Evolutionary conservation across 768 basidiomycete species (phyloP), one percentile per base, ranked within the genome.

Genomic region (Russula ochroleuca): DNA sequence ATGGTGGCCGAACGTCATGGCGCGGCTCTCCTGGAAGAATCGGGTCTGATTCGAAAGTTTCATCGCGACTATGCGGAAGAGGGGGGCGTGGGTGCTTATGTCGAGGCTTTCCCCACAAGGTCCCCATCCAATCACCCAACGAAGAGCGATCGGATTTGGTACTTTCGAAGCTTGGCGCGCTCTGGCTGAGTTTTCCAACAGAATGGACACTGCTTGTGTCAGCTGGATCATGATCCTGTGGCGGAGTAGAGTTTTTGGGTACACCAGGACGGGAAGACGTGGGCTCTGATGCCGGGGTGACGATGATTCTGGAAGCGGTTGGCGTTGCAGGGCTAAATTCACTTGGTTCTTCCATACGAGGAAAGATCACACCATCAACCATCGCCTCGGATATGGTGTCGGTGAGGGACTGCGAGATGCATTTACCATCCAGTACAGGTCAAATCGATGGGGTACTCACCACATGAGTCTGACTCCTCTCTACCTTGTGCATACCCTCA

Each of bases 91-190:
- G 63, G 19, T 67, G 65, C 61, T 72, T 77, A 40, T 71, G 51
- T 67, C 74, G 82, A 38, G 82, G 79, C 71, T 85, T 85, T 19
- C 75, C 78, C 80, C 88, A 86, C 85, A 83, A 88, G 0, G 82
- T 84, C 0, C 89, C 88, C 80, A 91, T 83, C 90, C 90, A 92
- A 53, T 87, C 85, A 21, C 86, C 84, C 52, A 89, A 69, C 3
- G 72, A 73, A 10, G 75, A 69, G 59, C 69, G 73, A 23, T 81
- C 79, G 3, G 69, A 70, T 56, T 71, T 75, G 11, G 55, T 31
- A 59, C 59, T 52, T 43, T 47, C 41, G 5, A 65, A 11, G 41
- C 62, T 70, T 8, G 49, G 63, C 14, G 57, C 58, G 19, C 37
- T 64, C 51, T 65, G 65, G 48, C 65, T 66, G 56, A 33, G 54